phyloP scores from a whole-genome alignment of 768 basidiomycete species.

The Lactarius hatsudake region DNA sequence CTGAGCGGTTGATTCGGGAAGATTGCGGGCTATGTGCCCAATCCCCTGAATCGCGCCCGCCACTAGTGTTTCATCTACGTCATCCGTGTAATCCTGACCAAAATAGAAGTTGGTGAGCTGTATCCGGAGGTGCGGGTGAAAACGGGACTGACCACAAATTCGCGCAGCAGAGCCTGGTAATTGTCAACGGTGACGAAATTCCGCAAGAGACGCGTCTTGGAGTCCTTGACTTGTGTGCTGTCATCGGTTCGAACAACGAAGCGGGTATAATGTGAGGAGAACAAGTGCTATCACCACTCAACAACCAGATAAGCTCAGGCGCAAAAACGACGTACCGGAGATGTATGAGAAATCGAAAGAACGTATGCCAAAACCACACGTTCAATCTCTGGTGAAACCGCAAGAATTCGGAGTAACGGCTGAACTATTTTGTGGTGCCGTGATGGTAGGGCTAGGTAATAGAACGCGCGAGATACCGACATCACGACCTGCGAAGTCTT shows the following conservation, averaged over 20 bases:
- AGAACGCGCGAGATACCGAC: constrained; percentile 69
- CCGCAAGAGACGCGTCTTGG: constrained; percentile 75
- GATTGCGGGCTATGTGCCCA: constrained; percentile 65
- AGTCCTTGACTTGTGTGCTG: constrained; percentile 58
- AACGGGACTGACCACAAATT: constrained; percentile 68
- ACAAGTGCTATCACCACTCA: constrained; percentile 48
- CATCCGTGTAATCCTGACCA: constrained; percentile 75
- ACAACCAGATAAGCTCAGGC: not conserved
- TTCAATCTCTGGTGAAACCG: constrained; percentile 66
- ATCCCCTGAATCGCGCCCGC: constrained; percentile 73
- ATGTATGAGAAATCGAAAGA: constrained; percentile 55
- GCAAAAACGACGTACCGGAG: constrained; percentile 52
- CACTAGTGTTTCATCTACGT: constrained; percentile 68
- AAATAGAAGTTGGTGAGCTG: not conserved
- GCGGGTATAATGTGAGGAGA: constrained; percentile 57
- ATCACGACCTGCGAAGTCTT: constrained; percentile 62
- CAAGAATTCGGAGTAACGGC: constrained; percentile 73
- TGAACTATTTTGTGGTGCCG: constrained; percentile 55
- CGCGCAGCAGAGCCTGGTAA: constrained; percentile 67
- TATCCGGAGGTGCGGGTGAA: not conserved
- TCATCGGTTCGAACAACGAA: constrained; percentile 75
- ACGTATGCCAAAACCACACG: constrained; percentile 74
- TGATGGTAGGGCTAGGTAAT: constrained; percentile 64
- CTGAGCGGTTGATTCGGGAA: constrained; percentile 66
- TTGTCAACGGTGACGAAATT: constrained; percentile 64